Conservation (phyloP, 148 eudicot species). For the Cornus controversa region DNA sequence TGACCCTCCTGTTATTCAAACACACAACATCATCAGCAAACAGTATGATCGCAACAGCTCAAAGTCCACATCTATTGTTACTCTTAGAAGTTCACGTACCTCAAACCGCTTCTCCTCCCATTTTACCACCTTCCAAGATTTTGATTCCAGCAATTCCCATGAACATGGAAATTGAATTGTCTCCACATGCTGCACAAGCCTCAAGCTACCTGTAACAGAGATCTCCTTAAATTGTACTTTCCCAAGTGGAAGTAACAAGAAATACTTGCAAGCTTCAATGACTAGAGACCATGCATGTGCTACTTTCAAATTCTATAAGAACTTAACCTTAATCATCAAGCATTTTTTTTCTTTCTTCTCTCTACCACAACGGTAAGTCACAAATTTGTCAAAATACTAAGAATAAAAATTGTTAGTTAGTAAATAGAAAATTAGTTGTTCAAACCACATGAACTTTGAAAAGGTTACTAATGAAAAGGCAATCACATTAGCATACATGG, state of each 20-base stretch:
- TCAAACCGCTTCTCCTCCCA: conserved; percentile 66
- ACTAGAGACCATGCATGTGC: not conserved
- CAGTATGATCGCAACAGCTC: not conserved
- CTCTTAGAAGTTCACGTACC: conserved; percentile 33
- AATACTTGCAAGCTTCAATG: not conserved
- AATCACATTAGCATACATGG: no score
- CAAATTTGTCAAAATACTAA: not conserved
- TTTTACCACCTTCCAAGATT: conserved; percentile 53
- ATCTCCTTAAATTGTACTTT: conserved; percentile 2
- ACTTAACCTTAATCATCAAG: not conserved
- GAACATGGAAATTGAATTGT: conserved; percentile 60
- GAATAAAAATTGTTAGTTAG: not conserved
- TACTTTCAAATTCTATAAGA: not conserved
- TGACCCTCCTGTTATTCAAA: conserved; percentile 52
- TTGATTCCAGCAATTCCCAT: conserved; percentile 48
- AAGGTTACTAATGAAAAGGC: not conserved
- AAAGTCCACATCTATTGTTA: conserved; percentile 4
- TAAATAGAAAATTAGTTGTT: not conserved
- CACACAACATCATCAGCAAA: conserved; percentile 6
- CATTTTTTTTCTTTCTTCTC: no score
- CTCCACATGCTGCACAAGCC: conserved; percentile 81
- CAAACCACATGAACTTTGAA: not conserved
- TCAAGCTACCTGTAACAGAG: conserved; percentile 59
- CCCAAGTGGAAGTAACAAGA: not conserved
- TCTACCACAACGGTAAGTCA: not conserved